Evolutionary conservation across 371 early-diverging fungal genomes (phyloP).

Genomic region (Fennellomyces sp.): DNA sequence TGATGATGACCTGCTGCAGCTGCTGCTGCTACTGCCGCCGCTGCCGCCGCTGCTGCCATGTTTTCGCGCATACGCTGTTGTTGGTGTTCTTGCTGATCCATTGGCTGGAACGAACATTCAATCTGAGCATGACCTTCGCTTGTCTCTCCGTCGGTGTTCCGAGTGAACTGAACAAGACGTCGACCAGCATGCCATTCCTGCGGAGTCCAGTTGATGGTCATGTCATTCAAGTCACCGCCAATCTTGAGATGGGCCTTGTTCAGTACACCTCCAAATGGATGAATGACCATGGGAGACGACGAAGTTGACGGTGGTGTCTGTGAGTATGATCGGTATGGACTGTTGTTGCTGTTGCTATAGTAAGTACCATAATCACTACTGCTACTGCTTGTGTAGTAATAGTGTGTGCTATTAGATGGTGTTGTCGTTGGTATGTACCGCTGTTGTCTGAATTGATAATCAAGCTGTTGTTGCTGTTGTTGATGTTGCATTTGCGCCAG

Average conservation of each 20-base stretch:
- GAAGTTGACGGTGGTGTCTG: slow-evolving; percentile 1
- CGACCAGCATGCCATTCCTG: slow-evolving; percentile 70
- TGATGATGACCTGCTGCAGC: slow-evolving; percentile 8
- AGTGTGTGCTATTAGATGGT: neutral
- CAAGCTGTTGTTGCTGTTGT: slow-evolving; percentile 13
- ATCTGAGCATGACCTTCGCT: slow-evolving; percentile 13
- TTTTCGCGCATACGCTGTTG: slow-evolving; percentile 18
- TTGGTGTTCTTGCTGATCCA: slow-evolving; percentile 41
- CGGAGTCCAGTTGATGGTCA: slow-evolving; percentile 60
- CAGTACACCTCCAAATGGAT: slow-evolving; percentile 54
- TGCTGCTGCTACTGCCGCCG: slow-evolving; percentile 18
- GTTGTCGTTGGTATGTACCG: slow-evolving; percentile 6
- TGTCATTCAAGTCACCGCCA: slow-evolving; percentile 64
- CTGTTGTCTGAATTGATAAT: slow-evolving; percentile 13
- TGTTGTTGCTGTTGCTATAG: neutral
- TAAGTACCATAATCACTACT: neutral
- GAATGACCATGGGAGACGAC: neutral
- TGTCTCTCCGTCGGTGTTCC: slow-evolving; percentile 25
- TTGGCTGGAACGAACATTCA: slow-evolving; percentile 49
- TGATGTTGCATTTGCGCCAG: slow-evolving; percentile 6
- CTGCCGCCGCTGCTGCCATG: slow-evolving; percentile 20
- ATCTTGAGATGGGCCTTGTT: slow-evolving; percentile 74
- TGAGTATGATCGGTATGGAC: slow-evolving; percentile 1
- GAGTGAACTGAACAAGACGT: slow-evolving; percentile 74
- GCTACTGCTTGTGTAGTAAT: slow-evolving; percentile 4